Base-by-base conservation (phyloP, 371 early-diverging fungal species). In the Saksenaea oblongispora region DNA sequence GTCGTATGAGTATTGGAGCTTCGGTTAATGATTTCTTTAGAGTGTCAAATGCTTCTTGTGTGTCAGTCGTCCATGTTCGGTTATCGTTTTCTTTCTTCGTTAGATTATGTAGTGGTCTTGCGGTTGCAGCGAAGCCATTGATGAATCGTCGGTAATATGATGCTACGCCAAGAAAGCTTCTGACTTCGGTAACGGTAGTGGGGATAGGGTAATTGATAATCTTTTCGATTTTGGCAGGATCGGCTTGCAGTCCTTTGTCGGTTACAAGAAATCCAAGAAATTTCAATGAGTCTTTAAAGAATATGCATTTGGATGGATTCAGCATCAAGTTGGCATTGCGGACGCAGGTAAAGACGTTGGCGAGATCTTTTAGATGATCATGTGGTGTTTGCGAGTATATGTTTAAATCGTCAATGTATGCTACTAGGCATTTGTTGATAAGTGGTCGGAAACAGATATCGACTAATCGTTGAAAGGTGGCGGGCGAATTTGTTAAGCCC, bases 61-160 rank as follows among this genome's bases (percentile, higher is more conserved):
- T 61, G n/a, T 68, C 59, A 0, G 35, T 0, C 0, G 54, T 17
- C 85, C 86, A 83, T 22, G 13, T 7, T 56, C 84, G 78, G 0
- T 65, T 15, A 7, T 31, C 31, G 0, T 31, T 37, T 5, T 76
- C 65, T 27, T 78, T 74, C 59, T 71, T 69, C 1, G 73, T 22
- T 1, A 84, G 65, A 11, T 71, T 55, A 0, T 77, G 74, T 1
- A 87, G 17, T 1, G 81, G 84, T 7, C 37, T 14, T 0, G 79
- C 72, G 3, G 82, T 64, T 13, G 72, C 4, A 1, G 86, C 64
- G 59, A 70, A 85, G 18, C 74, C 34, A 2, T 51, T 34, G 7
- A 88, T 80, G 55, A 85, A 87, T 2, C 78, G 64, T 0, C 75
- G 70, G 69, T 85, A 84, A 62, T 71, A 88, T 18, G 82, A 83